These are phyloP conservation scores for Suillus subluteus DNA, from an alignment of 768 basidiomycete genomes.

Conservation along the genomic window DNA sequence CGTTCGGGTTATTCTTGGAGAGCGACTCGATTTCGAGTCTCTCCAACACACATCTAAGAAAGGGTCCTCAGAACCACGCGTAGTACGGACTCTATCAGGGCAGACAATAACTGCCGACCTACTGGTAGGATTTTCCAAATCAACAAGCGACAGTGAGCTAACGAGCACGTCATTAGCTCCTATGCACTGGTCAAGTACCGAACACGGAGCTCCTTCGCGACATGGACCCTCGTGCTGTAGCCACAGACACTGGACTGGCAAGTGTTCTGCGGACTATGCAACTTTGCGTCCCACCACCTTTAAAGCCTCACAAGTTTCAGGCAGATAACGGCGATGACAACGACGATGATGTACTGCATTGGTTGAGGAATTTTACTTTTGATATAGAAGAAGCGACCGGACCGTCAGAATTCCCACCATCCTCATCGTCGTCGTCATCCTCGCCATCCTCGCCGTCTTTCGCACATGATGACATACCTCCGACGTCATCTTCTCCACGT, in stretches of 20 bases:
- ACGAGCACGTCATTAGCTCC: slow-evolving; percentile 39
- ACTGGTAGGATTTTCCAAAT: slow-evolving; percentile 38
- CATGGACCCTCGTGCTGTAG: slow-evolving; percentile 46
- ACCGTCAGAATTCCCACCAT: neutral
- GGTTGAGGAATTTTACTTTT: neutral
- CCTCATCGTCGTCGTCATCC: too few species aligned
- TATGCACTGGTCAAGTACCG: slow-evolving; percentile 64
- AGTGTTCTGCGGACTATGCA: slow-evolving; percentile 58
- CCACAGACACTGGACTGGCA: slow-evolving; percentile 41
- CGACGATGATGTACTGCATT: neutral
- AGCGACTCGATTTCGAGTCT: slow-evolving; percentile 51
- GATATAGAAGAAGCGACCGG: neutral
- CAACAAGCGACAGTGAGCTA: neutral
- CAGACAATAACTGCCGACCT: slow-evolving; percentile 55
- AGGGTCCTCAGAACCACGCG: slow-evolving; percentile 11
- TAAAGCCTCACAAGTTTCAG: neutral
- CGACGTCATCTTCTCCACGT: slow-evolving; percentile 10
- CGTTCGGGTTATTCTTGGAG: slow-evolving; percentile 55
- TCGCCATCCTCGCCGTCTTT: too few species aligned
- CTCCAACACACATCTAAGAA: slow-evolving; percentile 22
- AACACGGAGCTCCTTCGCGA: slow-evolving; percentile 51
- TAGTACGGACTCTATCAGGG: slow-evolving; percentile 53
- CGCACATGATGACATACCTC: neutral
- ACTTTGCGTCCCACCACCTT: slow-evolving; percentile 15
- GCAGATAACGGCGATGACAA: neutral